A percentile compares a stretch with the other conserved stretches of the same genome.
These are phyloP conservation scores for Cordyceps cateniannulata DNA, from an alignment of 2,329 filamentous ascomycete species.

Conservation along the genomic window DNA sequence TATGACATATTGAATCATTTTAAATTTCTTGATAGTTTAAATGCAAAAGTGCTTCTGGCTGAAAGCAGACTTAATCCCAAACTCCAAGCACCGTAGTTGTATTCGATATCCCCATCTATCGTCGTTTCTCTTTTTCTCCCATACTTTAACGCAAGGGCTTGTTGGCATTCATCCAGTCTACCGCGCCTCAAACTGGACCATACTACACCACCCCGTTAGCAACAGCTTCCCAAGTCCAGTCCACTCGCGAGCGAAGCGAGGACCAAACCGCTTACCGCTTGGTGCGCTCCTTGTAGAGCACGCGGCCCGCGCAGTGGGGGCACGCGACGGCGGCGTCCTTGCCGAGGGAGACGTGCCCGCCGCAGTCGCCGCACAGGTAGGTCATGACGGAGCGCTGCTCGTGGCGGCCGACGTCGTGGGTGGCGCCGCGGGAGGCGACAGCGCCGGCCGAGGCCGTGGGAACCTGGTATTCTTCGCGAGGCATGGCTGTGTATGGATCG, in stretches of 20 bases:
- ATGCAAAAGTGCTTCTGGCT: neutral
- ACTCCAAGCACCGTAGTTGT: constrained; percentile 1
- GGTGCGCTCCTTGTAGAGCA: constrained; percentile 95
- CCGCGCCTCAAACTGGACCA: constrained; percentile 97
- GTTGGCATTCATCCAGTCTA: constrained; percentile 30
- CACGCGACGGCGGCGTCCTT: constrained; percentile 45
- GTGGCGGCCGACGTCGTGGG: constrained; percentile 33
- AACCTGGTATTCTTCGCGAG: constrained; percentile 72
- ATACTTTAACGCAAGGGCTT: no score
- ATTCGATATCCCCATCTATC: neutral
- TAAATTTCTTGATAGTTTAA: neutral
- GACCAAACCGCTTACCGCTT: constrained; percentile 64
- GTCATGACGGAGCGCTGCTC: constrained; percentile 31
- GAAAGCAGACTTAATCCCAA: constrained; percentile 4
- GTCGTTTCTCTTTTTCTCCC: neutral
- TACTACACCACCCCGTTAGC: constrained; percentile 48
- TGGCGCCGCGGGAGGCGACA: constrained; percentile 34
- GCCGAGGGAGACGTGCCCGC: constrained; percentile 32
- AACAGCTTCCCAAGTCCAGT: neutral
- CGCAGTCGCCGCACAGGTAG: constrained; percentile 40
- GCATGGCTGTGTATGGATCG: constrained; percentile 36
- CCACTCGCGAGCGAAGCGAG: neutral
- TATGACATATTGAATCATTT: neutral
- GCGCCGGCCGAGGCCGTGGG: constrained; percentile 47
- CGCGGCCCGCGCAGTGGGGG: constrained; percentile 74